Percentiles rank a stretch among this genome's conserved stretches.
Conservation (phyloP, 176 grass and related monocot genomes). For the Eremochloa ophiuroides region DNA sequence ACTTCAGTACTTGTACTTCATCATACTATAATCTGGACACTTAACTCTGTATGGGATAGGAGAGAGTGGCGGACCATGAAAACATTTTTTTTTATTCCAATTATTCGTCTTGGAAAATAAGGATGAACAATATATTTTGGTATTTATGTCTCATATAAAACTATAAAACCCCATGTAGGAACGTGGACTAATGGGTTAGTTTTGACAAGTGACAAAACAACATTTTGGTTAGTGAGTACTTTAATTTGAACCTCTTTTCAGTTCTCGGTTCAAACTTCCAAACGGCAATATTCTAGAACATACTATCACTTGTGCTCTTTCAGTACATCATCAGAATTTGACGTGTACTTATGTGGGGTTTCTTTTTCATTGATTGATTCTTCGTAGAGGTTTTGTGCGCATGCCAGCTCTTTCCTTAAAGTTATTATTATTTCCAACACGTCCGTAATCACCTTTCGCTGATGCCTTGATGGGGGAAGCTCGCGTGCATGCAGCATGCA, state of each 20-base stretch:
- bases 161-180: no score
- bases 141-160: no score
- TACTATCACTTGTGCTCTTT: not conserved
- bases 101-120: no score
- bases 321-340: not conserved
- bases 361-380: not conserved
- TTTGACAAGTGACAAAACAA: no score
- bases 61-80: no score
- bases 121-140: no score
- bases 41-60: no score
- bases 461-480: not conserved
- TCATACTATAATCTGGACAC: no score
- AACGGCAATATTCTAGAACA: not conserved
- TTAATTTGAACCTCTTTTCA: not conserved
- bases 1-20: no score
- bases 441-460: not conserved
- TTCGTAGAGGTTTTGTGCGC: not conserved
- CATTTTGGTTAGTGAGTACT: not conserved
- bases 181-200: no score
- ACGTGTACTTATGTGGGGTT: no score
- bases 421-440: not conserved
- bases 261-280: not conserved
- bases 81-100: no score
- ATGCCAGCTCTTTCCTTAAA: not conserved
- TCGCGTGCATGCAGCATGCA: constrained; percentile 8